Percentiles rank a stretch among this genome's conserved stretches.
phyloP scores from a whole-genome alignment of 83 land plant species.

The Diphasiastrum complanatum region DNA sequence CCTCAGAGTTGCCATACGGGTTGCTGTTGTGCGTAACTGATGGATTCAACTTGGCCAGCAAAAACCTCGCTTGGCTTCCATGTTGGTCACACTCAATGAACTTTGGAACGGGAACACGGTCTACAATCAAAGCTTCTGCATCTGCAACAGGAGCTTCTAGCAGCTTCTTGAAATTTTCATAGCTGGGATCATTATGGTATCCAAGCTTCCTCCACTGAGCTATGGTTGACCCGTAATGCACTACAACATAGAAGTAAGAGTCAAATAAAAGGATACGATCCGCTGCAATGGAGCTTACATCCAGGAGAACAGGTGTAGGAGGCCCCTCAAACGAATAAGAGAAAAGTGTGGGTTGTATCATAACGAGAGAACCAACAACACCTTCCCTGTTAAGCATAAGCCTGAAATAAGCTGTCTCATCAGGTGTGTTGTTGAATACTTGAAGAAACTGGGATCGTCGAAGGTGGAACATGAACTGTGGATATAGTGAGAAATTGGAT shows the following conservation, averaged over 20 bases:
- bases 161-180: slow-evolving; percentile 80
- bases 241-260: slow-evolving; percentile 84
- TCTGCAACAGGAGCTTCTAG: slow-evolving; percentile 79
- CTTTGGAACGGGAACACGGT: slow-evolving; percentile 80
- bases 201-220: slow-evolving; percentile 98
- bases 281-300: slow-evolving; percentile 70
- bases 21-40: slow-evolving; percentile 75
- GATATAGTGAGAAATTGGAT: slow-evolving; percentile 79
- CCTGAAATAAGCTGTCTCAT: slow-evolving; percentile 88
- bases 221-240: slow-evolving; percentile 92
- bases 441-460: slow-evolving; percentile 94
- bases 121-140: slow-evolving; percentile 63
- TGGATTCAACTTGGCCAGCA: slow-evolving; percentile 90
- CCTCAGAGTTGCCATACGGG: slow-evolving; percentile 42
- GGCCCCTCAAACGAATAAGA: slow-evolving; percentile 95
- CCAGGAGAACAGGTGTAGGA: slow-evolving; percentile 90
- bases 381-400: slow-evolving; percentile 87
- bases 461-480: slow-evolving; percentile 92
- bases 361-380: slow-evolving; percentile 73
- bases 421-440: slow-evolving; percentile 81
- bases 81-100: slow-evolving; percentile 86
- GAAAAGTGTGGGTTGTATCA: slow-evolving; percentile 97
- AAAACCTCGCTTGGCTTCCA: slow-evolving; percentile 90
- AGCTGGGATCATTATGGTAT: slow-evolving; percentile 78
- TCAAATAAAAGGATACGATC: slow-evolving; percentile 87